Evolutionary conservation across 257 asterid genomes (phyloP), one percentile per base, ranked within the genome.

Genomic region (Primulina huaijiensis): DNA sequence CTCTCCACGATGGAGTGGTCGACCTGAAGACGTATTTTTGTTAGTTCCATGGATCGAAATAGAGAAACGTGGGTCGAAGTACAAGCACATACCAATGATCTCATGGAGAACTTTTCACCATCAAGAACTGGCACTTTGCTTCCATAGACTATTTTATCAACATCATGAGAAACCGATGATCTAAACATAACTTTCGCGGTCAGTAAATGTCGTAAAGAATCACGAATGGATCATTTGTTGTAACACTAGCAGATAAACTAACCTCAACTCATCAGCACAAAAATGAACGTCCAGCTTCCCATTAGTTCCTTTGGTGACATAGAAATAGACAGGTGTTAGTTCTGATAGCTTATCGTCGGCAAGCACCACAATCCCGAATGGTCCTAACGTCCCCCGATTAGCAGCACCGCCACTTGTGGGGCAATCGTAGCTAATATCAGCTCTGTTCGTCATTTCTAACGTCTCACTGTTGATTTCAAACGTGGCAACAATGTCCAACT

Each of bases 1-100:
- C 98, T 92, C 84, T 92, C 98, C 14, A 88, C 81, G 6, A 88
- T 88, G 7, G 98, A 92, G 69, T 92, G 98, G 81, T 92, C 98
- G 23, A 87, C 98, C 98, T 86, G 70, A 8, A 68, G 46, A 38
- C 14, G 14, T 8, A 2, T 38, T 38, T 38, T 38, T 3, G 3
- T 38, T 38, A 38, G 46, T 38, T 35, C 2, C 46, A 8, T 38
- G 12, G 4, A 8, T 38, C 53, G n/a, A 43, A 43, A 43, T 3
- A 12, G 46, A 8, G 46, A 8, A 38, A 38, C 14, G 2, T 38
- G 14, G 3, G 46, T 8, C 4, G 4, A 8, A 38, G 12, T 2
- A 38, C 3, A 4, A 38, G 46, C 20, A 71, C 84, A 0, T 83
- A 90, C 96, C 96, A 88, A 70, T 70, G 90, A 65, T 73, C 97